Evolutionary conservation across 225 moss, liverwort and hornwort genomes (phyloP).

Genomic region (Polytrichum formosum): DNA sequence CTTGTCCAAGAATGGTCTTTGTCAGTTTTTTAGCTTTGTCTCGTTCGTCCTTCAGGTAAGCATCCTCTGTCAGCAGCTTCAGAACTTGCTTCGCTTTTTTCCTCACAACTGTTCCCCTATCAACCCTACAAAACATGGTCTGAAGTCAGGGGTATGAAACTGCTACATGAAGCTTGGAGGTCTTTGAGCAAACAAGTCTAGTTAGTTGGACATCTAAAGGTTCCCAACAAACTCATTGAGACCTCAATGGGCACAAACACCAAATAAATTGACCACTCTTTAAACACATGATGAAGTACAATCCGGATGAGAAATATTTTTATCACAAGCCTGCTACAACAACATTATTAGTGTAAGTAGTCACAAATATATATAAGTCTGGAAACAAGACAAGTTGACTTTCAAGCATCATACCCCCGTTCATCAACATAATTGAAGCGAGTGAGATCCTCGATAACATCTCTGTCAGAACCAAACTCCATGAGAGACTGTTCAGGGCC

Average conservation of each 20-base stretch:
- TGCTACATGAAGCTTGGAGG: no score
- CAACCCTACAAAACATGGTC: constrained; percentile 28
- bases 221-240: no score
- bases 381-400: no score
- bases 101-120: constrained; percentile 52
- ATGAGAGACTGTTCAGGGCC: constrained; percentile 51
- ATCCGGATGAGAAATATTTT: no score
- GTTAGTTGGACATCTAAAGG: no score
- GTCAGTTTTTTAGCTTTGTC: constrained; percentile 47
- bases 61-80: constrained; percentile 60
- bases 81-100: constrained; percentile 62
- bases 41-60: constrained; percentile 59
- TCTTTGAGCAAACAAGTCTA: no score
- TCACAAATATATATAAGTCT: no score
- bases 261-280: no score
- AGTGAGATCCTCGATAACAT: constrained; percentile 56
- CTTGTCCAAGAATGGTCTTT: constrained; percentile 55
- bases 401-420: constrained; percentile 33
- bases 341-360: no score
- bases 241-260: no score
- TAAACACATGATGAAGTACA: no score
- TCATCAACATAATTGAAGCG: constrained; percentile 63
- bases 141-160: neutral
- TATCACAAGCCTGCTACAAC: no score
- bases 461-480: constrained; percentile 58